These are phyloP conservation scores for Penicillium taxi DNA, from an alignment of 495 filamentous ascomycete genomes.

Conservation along the genomic window DNA sequence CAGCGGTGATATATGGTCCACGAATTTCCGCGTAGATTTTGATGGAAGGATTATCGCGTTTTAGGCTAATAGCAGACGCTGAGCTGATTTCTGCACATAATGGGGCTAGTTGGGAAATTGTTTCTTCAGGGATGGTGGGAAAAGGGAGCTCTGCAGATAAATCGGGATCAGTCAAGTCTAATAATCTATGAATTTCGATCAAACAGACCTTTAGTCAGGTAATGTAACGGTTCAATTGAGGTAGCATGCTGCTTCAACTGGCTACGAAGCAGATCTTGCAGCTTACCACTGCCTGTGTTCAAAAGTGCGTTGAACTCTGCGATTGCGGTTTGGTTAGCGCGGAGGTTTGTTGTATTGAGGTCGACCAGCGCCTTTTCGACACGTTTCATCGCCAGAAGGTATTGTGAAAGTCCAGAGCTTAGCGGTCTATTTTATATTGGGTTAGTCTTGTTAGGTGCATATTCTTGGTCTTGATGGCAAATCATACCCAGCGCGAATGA, in stretches of 20 bases:
- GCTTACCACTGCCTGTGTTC: slow-evolving; percentile 64
- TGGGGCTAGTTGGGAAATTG: slow-evolving; percentile 47
- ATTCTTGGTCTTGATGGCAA: background rate
- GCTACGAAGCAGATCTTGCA: slow-evolving; percentile 75
- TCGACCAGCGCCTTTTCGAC: slow-evolving; percentile 71
- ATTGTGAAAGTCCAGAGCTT: slow-evolving; percentile 74
- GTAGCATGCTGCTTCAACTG: slow-evolving; percentile 63
- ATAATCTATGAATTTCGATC: background rate
- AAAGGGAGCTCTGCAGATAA: slow-evolving; percentile 53
- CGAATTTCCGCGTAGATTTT: slow-evolving; percentile 79
- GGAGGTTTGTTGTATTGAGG: slow-evolving; percentile 77
- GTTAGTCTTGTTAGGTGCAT: background rate
- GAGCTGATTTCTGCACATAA: slow-evolving; percentile 51
- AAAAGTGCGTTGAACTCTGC: slow-evolving; percentile 69
- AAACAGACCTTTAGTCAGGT: slow-evolving; percentile 71
- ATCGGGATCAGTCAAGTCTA: background rate
- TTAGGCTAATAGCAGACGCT: slow-evolving; percentile 41
- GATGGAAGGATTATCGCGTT: slow-evolving; percentile 51
- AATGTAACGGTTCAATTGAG: slow-evolving; percentile 82
- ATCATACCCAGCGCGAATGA: slow-evolving; percentile 71
- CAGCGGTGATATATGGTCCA: slow-evolving; percentile 72
- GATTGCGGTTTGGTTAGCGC: slow-evolving; percentile 85
- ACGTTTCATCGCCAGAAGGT: slow-evolving; percentile 81
- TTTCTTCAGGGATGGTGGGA: slow-evolving; percentile 51
- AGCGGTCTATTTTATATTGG: slow-evolving; percentile 54